Evolutionary conservation across 441 rosid species (phyloP).

Genomic region (Gossypium trilobum): DNA sequence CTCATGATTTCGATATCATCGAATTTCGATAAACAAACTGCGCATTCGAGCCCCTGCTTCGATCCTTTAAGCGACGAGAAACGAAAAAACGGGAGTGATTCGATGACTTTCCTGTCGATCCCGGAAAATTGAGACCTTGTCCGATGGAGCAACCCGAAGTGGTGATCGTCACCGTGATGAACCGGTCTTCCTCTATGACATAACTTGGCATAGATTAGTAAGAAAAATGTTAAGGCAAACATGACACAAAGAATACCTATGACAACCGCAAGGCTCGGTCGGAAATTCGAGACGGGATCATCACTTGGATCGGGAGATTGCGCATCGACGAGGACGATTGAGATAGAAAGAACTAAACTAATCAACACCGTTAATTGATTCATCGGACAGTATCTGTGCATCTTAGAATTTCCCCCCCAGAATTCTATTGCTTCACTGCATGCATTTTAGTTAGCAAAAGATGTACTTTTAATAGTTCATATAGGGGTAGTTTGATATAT

Average conservation of each 20-base stretch:
- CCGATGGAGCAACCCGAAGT: conserved; percentile 13
- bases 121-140: conserved; percentile 58
- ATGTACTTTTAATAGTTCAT: neutral
- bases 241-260: conserved; percentile 59
- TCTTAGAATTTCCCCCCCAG: neutral
- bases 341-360: neutral
- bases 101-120: conserved; percentile 42
- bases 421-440: neutral
- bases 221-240: conserved; percentile 48
- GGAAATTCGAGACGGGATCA: conserved; percentile 34
- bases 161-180: neutral
- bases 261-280: conserved; percentile 70
- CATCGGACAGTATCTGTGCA: conserved; percentile 24
- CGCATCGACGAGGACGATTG: conserved; percentile 29
- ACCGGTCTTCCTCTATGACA: conserved; percentile 34
- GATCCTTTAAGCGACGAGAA: conserved; percentile 52
- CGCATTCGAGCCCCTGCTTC: conserved; percentile 53
- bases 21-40: conserved; percentile 56
- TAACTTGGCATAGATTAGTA: conserved; percentile 55
- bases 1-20: conserved; percentile 48
- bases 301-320: conserved; percentile 25
- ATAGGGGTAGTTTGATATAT: neutral
- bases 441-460: neutral
- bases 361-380: conserved; percentile 17
- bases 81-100: conserved; percentile 56